Evolutionary conservation across 2,329 filamentous ascomycete species (phyloP).

Genomic region (Colletotrichum spinosum): DNA sequence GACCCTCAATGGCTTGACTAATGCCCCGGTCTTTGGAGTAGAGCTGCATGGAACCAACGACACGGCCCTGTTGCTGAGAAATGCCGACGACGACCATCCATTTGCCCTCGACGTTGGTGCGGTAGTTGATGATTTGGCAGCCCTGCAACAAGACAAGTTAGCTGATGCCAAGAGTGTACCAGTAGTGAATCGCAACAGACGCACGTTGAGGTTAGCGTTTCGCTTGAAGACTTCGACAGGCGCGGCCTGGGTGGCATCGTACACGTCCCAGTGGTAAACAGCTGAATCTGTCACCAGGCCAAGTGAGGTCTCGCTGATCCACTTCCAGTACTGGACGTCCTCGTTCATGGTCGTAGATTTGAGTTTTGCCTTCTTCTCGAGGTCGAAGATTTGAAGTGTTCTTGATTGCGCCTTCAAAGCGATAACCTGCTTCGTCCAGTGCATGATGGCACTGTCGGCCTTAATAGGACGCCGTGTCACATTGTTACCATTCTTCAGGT

Average conservation of each 20-base stretch:
- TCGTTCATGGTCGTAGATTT: conserved; percentile 98
- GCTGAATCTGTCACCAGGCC: conserved; percentile 91
- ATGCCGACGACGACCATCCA: conserved; percentile 99
- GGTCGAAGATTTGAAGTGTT: conserved; percentile 97
- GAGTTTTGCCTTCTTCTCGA: conserved; percentile 91
- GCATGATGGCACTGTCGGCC: conserved; percentile 99
- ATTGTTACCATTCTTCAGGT: conserved; percentile 98
- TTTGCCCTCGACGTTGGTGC: conserved; percentile 93
- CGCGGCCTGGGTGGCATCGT: conserved; percentile 81
- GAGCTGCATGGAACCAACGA: conserved; percentile 96
- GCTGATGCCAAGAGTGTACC: conserved; percentile 1
- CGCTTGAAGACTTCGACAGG: conserved; percentile 95
- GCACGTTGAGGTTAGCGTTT: conserved; percentile 86
- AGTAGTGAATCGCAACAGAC: conserved; percentile 46
- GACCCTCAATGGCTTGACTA: conserved; percentile 97
- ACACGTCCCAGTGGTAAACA: conserved; percentile 98
- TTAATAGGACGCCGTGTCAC: conserved; percentile 95
- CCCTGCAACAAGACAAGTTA: conserved; percentile 63
- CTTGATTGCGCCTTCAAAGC: conserved; percentile 93
- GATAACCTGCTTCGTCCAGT: conserved; percentile 96
- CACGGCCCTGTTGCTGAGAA: conserved; percentile 90
- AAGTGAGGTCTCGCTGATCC: conserved; percentile 90
- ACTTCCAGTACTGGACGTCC: conserved; percentile 99
- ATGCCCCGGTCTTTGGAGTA: conserved; percentile 97
- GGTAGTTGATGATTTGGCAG: conserved; percentile 99